Evolutionary conservation across 2,329 filamentous ascomycete genomes (phyloP), one percentile per base, ranked within the genome.

Genomic region (Ceratocystis colombiana): DNA sequence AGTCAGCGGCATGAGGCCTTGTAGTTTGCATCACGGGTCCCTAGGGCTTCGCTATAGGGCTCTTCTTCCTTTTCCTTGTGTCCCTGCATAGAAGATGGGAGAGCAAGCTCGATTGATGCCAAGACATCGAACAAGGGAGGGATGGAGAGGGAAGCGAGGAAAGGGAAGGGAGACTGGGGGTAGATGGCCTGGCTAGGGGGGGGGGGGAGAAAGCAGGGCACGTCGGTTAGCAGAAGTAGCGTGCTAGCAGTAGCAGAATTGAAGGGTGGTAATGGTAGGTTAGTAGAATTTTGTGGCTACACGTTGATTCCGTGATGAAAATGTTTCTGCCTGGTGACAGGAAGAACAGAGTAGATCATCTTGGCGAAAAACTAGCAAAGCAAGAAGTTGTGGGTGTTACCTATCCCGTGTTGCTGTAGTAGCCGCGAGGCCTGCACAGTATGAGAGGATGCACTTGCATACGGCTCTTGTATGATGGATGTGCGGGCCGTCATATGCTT

Each of bases 21-120:
- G 37, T 41, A 5, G 12, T 33, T 57, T n/a, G 33, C 33, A 28
- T 59, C 55, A 59, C 55, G 28, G 17, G 55, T 59, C 17, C 55
- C 5, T 33, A 37, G 55, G 28, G 55, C 30, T n/a, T 59, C 55
- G 5, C 50, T 15, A 41, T 41, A 59, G 8, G 5, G 15, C 55
- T 28, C 33, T 8, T 30, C 28, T 15, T 59, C 15, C 28, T 17
- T 59, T 59, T 10, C 33, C 20, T 55, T 59, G 17, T 10, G 55
- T 59, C 55, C 55, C 55, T 59, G 55, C 55, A 59, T 59, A 59
- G 55, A 59, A 59, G 17, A 8, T 59, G n/a, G 25, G 28, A 59
- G 17, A 37, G 15, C 15, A 17, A 48, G 12, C 22, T 30, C n/a
- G 28, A 59, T 30, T 59, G 55, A 37, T 37, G 55, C 55, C 28